Evolutionary conservation across 495 filamentous ascomycete species (phyloP).

Genomic region (Penicillium herquei): DNA sequence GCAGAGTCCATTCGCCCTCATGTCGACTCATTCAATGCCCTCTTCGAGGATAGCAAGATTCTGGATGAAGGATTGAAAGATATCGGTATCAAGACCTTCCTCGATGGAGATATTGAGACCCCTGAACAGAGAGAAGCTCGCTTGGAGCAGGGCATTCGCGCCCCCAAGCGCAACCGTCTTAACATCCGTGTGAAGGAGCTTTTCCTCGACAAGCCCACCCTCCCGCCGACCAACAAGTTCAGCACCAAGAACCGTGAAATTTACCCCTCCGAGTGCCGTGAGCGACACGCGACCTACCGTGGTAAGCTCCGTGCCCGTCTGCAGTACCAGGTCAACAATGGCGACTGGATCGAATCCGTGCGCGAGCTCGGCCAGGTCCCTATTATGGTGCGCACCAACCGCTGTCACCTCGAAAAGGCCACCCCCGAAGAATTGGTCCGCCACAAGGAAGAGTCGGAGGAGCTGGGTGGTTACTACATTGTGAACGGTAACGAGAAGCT

Average conservation of each 20-base stretch:
- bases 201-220: conserved; percentile 69
- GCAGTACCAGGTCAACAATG: conserved; percentile 82
- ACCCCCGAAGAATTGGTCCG: conserved; percentile 77
- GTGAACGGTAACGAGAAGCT: conserved; percentile 77
- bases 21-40: conserved; percentile 93
- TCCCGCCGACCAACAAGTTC: conserved; percentile 79
- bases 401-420: conserved; percentile 84
- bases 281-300: conserved; percentile 88
- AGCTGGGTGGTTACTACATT: conserved; percentile 87
- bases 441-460: conserved; percentile 89
- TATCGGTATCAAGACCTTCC: conserved; percentile 83
- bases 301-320: conserved; percentile 79
- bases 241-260: conserved; percentile 75
- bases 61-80: conserved; percentile 77
- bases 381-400: conserved; percentile 90
- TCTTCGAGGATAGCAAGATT: conserved; percentile 69
- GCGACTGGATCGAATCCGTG: conserved; percentile 72
- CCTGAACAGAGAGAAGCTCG: conserved; percentile 40
- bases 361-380: conserved; percentile 86
- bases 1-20: conserved; percentile 82
- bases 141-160: conserved; percentile 42
- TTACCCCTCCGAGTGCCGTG: conserved; percentile 88
- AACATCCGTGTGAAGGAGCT: conserved; percentile 72
- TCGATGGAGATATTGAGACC: conserved; percentile 67
- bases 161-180: conserved; percentile 65